Percentiles rank a stretch among this genome's conserved stretches.
Conservation (phyloP, 2,329 filamentous ascomycete species). For the Thielaviopsis musarum region DNA sequence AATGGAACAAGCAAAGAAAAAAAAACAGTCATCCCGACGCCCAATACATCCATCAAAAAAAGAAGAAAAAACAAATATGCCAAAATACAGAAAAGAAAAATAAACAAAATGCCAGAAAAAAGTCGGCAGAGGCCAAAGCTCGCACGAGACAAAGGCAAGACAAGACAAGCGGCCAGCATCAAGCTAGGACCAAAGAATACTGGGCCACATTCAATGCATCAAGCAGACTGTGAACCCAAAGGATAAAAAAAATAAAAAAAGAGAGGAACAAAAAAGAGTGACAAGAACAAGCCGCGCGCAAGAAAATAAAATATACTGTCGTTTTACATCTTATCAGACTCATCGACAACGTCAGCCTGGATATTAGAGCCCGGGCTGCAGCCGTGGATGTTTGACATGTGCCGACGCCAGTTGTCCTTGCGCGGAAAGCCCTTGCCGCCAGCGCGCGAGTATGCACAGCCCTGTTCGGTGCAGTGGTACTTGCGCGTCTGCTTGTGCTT, state of each 20-base stretch:
- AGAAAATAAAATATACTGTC: background rate
- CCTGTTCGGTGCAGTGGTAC: constrained; percentile 37
- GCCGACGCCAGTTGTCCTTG: constrained; percentile 46
- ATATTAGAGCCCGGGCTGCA: constrained; percentile 13
- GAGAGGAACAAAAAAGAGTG: background rate
- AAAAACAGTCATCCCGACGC: background rate
- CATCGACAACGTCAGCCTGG: constrained; percentile 15
- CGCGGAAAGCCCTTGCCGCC: constrained; percentile 42
- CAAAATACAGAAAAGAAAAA: constrained; percentile 7
- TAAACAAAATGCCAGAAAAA: background rate
- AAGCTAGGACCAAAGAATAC: background rate
- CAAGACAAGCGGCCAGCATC: background rate
- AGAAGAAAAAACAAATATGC: background rate
- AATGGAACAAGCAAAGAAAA: background rate
- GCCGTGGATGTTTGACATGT: constrained; percentile 44
- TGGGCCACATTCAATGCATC: background rate
- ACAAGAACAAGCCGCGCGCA: background rate
- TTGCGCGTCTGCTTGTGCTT: constrained; percentile 43
- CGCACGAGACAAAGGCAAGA: background rate
- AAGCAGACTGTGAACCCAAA: background rate
- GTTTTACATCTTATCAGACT: constrained; percentile 3
- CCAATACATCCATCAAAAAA: background rate
- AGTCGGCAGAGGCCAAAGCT: background rate
- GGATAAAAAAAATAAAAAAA: background rate
- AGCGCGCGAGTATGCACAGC: constrained; percentile 37